Evolutionary conservation across 1,284 basidiomycete genomes (phyloP), one percentile per base, ranked within the genome.

Genomic region (Microbotryum lychnidis-dioicae): DNA sequence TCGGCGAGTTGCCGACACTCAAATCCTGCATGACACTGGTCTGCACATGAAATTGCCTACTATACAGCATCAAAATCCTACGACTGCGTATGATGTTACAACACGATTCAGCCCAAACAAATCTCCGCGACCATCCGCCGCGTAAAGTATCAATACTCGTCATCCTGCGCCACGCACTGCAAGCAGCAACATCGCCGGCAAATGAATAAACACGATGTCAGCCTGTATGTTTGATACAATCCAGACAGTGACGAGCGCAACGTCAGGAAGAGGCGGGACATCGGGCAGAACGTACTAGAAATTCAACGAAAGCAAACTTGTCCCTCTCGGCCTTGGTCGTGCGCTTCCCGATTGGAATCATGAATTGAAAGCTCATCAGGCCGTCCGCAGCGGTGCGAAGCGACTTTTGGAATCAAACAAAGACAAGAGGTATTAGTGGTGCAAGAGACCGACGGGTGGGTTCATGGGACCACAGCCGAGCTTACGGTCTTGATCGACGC

Each of bases 341-440:
- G 55, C 58, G 8, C 51, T 37, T 12, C n/a, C 45, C 8, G 18
- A 76, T 65, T 9, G 88, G 86, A 80, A 93, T 89, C 70, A 93
- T 80, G 74, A 93, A 87, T 71, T 96, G 91, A 59, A 94, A 76
- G 70, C 86, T 87, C 21, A 94, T 77, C 54, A 92, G 76, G 0
- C 91, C 91, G 56, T 84, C 82, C 21, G 81, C 78, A 68, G 91
- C 87, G 33, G 93, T 89, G 50, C 90, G 82, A 50, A 96, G 74
- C 0, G 89, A 92, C 3, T 70, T 58, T 58, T 4, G 12, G 2
- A 33, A 45, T 6, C 18, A 16, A 12, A 23, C 25, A 16, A 16
- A 4, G 29, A 33, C 4, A 3, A 46, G 56, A 23, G 23, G 18
- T 12, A 20, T 29, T 2, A 54, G 52, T 31, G 16, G 49, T 9